phyloP scores from a whole-genome alignment of 2,329 filamentous ascomycete genomes.

The Aspergillus novofumigatus region DNA sequence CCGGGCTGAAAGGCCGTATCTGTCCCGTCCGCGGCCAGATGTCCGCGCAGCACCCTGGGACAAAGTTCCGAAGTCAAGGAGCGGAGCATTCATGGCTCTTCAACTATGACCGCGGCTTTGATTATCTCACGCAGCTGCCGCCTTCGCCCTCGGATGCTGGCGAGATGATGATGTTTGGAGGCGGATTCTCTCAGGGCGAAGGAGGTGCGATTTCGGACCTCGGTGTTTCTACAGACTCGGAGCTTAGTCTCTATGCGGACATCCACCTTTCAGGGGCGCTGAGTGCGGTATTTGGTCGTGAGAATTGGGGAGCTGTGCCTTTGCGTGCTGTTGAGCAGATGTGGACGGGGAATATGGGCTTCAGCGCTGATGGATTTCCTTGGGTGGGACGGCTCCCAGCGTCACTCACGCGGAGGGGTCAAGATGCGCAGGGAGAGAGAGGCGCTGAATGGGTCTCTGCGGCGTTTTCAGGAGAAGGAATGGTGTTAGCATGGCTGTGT shows the following conservation, averaged over 20 bases:
- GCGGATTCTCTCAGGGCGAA: conserved; percentile 46
- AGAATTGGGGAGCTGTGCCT: conserved; percentile 18
- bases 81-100: conserved; percentile 50
- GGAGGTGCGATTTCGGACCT: conserved; percentile 44
- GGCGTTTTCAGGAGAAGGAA: conserved; percentile 28
- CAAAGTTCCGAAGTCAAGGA: conserved; percentile 25
- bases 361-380: conserved; percentile 47
- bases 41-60: conserved; percentile 37
- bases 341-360: conserved; percentile 46
- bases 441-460: conserved; percentile 26
- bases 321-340: conserved; percentile 20
- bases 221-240: conserved; percentile 47
- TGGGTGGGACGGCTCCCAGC: conserved; percentile 45
- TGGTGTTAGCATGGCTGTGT: conserved; percentile 30
- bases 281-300: conserved; percentile 21
- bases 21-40: conserved; percentile 41
- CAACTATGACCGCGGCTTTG: conserved; percentile 45
- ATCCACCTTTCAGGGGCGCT: conserved; percentile 25
- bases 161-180: conserved; percentile 53
- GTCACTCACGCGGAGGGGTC: conserved; percentile 9
- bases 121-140: conserved; percentile 51
- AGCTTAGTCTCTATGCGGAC: conserved; percentile 21
- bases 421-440: neutral
- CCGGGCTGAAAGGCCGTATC: conserved; percentile 37
- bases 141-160: neutral